These are phyloP conservation scores for Pythium phragmitis DNA, from an alignment of 352 stramenopile genomes.

Conservation along the genomic window DNA sequence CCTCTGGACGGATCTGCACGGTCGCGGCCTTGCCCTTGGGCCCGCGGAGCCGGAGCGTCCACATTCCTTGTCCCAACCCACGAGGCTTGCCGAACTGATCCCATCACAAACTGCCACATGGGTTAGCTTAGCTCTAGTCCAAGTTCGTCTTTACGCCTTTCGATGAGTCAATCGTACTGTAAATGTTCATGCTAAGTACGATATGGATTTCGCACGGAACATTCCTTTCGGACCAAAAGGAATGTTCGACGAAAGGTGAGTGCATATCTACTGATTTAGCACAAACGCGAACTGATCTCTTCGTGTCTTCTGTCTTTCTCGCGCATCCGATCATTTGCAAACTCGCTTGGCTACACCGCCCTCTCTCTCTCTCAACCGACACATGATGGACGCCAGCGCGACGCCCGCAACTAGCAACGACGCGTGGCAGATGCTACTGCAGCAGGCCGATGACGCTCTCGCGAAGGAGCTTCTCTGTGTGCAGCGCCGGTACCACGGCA, in stretches of 20 bases:
- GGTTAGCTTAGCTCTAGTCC: neutral
- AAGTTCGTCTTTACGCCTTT: neutral
- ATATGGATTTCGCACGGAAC: neutral
- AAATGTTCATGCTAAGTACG: neutral
- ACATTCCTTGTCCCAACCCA: conserved; percentile 29
- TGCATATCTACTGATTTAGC: conserved; percentile 22
- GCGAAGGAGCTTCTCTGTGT: conserved; percentile 64
- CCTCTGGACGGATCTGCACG: conserved; percentile 46
- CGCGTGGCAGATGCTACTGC: conserved; percentile 18
- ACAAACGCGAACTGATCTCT: neutral
- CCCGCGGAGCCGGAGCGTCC: conserved; percentile 65
- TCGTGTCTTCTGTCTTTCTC: neutral
- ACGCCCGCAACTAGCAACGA: conserved; percentile 1
- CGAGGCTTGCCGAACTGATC: neutral
- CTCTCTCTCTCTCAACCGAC: neutral
- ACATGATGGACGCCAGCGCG: conserved; percentile 4
- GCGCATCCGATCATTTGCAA: conserved; percentile 6
- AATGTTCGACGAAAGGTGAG: conserved; percentile 14
- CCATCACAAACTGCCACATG: neutral
- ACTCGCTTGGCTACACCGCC: conserved; percentile 9
- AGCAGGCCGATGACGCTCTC: conserved; percentile 19
- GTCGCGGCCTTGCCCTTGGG: conserved; percentile 54
- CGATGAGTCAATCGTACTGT: neutral
- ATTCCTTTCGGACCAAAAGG: neutral
- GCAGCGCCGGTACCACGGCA: conserved; percentile 60